Base-by-base conservation (phyloP, 306 rosid genomes). In the Cyclanthera cordifolia region DNA sequence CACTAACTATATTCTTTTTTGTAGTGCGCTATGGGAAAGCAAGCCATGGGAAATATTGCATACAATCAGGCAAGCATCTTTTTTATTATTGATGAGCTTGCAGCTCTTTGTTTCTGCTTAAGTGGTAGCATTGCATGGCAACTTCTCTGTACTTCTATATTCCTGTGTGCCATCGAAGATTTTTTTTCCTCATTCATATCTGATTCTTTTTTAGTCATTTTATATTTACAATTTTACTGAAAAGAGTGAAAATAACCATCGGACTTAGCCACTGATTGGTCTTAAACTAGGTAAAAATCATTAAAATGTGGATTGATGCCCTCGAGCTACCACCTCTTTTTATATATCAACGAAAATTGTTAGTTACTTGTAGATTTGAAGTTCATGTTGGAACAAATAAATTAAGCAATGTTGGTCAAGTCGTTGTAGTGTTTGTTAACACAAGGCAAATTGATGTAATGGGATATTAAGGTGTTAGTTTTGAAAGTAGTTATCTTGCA, bases 11-110 rank as follows among this genome's bases (percentile, higher is more conserved):
- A 73, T 52, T 79, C 66, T 32, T 70, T 32, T 66, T 50, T 53
- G 74, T 58, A 91, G 96, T 92, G 98, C 72, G 96, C 96, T 12
- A 92, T 89, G 98, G 98, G 98, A 75, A 92, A 92, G 79, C 98
- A 92, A 84, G 98, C 98, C 23, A 92, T 92, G 98, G 98, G 98
- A 72, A 92, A 89, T 75, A 85, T 92, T 71, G 96, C 98, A 59
- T 88, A 72, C 78, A 92, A 92, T 79, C 98, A 89, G 92, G 95
- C 81, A 74, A 77, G 83, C 71, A 27, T 59, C 20, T 43, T 75
- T 66, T 67, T 17, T 1, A 8, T 34, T 49, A 27, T 56, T 59
- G 46, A 23, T 55, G 32, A 6, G 28, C 49, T 34, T 60, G 37
- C 32, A 59, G 24, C 46, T 34, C 41, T 34, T 34, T 34, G 7